Evolutionary conservation across 371 early-diverging fungal species (phyloP), one percentile per base, ranked within the genome.

Genomic region (Mucor circinelloides): DNA sequence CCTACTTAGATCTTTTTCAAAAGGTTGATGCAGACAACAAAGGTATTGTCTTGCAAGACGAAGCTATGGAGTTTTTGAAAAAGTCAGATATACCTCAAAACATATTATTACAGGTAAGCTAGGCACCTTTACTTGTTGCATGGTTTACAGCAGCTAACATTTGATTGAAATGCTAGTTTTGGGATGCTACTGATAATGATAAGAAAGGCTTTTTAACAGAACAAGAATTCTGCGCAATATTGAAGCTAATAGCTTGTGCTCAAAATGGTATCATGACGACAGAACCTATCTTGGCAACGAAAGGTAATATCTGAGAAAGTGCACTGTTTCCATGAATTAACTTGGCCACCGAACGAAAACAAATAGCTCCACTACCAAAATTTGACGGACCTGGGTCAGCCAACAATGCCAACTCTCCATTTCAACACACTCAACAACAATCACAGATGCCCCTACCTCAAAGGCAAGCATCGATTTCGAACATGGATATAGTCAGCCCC

Each of bases 181-280:
- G 96, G 97, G 84, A 87, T 57, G 78, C 91, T 25, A 86, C 92
- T 2, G 95, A 96, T 74, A 71, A 81, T 2, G 93, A 93, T 25
- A 85, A 86, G 68, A 89, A 91, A 71, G 97, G 95, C 7, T 88
- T 88, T 54, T 76, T 96, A 64, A 88, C 86, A 25, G 81, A 85
- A 40, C 76, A 82, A 42, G 91, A 87, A 57, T 96, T 97, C 76
- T 87, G 82, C 67, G 85, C 89, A 25, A 93, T 93, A 0, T 74
- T 96, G 66, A 97, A 96, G 74, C 74, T 95, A 59, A 94, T 97
- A 71, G 92, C 95, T 1, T 85, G 94, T 67, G 93, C 91, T 25
- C 97, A 97, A 72, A 84, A 85, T 66, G 93, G 92, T 44, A 71
- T 75, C 38, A 60, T 75, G 63, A 73, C 77, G 48, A 68, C 69